phyloP scores from a whole-genome alignment of 2,329 filamentous ascomycete species.

The Scytalidium lignicola region DNA sequence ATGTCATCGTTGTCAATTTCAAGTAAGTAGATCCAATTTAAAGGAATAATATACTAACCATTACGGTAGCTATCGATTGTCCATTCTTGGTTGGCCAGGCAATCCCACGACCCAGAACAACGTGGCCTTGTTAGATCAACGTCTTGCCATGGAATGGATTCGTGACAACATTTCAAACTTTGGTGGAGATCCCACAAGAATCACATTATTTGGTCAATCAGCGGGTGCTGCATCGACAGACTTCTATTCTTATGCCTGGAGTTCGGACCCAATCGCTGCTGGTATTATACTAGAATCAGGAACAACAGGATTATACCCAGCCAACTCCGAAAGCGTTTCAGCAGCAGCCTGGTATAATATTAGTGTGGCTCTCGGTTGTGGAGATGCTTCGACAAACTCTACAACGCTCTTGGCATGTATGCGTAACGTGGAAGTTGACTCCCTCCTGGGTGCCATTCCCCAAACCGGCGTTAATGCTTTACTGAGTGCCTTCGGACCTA shows the following conservation, averaged over 20 bases:
- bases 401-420: constrained; percentile 9
- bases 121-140: constrained; percentile 53
- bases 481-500: constrained; percentile 10
- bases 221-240: constrained; percentile 42
- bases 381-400: constrained; percentile 9
- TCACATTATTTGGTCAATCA: constrained; percentile 61
- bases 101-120: constrained; percentile 4
- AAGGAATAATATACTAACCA: not conserved
- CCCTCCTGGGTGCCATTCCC: not conserved
- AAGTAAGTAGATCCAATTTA: constrained; percentile 31
- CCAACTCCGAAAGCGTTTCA: constrained; percentile 7
- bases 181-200: constrained; percentile 60
- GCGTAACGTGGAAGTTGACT: constrained; percentile 5
- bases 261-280: constrained; percentile 15
- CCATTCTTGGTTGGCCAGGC: constrained; percentile 16
- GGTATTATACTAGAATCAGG: constrained; percentile 20
- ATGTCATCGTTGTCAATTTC: constrained; percentile 38
- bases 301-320: constrained; percentile 34
- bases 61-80: constrained; percentile 34
- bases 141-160: constrained; percentile 52
- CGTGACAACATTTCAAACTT: constrained; percentile 52
- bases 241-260: constrained; percentile 8
- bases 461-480: constrained; percentile 2
- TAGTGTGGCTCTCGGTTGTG: constrained; percentile 13
- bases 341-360: constrained; percentile 11